A percentile compares a stretch with the other conserved stretches of the same genome.
These are phyloP conservation scores for Galerina marginata DNA, from an alignment of 768 basidiomycete genomes.

Conservation along the genomic window DNA sequence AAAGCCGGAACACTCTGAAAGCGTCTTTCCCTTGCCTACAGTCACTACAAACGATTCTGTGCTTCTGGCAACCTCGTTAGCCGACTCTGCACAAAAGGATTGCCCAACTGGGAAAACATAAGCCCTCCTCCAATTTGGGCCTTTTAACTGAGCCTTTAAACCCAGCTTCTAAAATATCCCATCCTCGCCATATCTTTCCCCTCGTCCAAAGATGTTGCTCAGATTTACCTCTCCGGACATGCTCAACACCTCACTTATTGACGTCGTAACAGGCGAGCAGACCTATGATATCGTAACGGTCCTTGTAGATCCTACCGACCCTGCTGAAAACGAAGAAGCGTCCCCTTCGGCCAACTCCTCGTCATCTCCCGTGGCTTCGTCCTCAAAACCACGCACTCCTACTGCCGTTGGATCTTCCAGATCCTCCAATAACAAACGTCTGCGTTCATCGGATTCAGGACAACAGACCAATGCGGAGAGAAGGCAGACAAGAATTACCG, in stretches of 20 bases:
- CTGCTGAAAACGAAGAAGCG: conserved; percentile 11
- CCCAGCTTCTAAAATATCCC: background rate
- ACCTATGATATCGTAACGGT: conserved; percentile 56
- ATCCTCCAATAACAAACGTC: conserved; percentile 22
- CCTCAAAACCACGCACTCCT: conserved; percentile 7
- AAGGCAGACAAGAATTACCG: conserved; percentile 50
- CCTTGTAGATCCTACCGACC: conserved; percentile 26
- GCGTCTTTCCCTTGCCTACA: background rate
- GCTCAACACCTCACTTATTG: conserved; percentile 58
- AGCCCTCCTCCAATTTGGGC: conserved; percentile 43
- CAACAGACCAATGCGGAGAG: conserved; percentile 24
- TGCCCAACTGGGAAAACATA: conserved; percentile 53
- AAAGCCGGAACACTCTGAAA: too few species aligned
- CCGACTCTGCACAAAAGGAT: conserved; percentile 42
- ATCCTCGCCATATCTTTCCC: background rate
- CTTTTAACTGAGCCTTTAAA: conserved; percentile 12
- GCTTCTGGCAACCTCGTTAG: background rate
- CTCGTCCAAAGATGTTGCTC: conserved; percentile 50
- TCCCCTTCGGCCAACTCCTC: background rate
- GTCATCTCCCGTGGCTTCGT: conserved; percentile 18
- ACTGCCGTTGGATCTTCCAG: conserved; percentile 10
- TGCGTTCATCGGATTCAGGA: conserved; percentile 14
- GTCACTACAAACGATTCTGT: background rate
- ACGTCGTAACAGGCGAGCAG: conserved; percentile 54
- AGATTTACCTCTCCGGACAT: conserved; percentile 65